These are phyloP conservation scores for Ochromonadaceae sp. DNA, from an alignment of 352 stramenopile genomes.

Conservation along the genomic window DNA sequence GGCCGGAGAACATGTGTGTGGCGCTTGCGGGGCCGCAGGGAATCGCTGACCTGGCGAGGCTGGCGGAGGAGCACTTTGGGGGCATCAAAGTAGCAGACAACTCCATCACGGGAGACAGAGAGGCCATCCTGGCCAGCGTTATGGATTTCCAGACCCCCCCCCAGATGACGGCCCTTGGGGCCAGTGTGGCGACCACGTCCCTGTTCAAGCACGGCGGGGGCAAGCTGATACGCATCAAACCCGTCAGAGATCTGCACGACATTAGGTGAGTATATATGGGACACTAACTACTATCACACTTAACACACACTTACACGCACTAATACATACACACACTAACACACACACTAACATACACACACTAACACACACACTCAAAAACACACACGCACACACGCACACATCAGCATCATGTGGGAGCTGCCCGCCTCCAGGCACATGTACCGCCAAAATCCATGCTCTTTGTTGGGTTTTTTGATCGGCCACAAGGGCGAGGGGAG, in stretches of 20 bases:
- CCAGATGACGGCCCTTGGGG: no score
- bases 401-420: not conserved
- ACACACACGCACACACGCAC: no score
- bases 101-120: no score
- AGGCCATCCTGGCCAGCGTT: no score
- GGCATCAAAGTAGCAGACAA: no score
- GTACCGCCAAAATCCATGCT: not conserved
- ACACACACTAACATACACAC: no score
- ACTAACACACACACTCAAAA: no score
- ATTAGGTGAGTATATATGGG: no score
- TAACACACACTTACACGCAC: no score
- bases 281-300: no score
- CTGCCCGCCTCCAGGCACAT: not conserved
- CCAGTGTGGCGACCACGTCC: not conserved
- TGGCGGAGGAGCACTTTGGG: not conserved
- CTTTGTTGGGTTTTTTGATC: not conserved
- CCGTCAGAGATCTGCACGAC: not conserved
- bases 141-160: no score
- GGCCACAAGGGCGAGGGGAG: not conserved
- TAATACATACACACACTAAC: no score
- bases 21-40: slow-evolving; percentile 1
- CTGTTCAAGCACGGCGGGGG: not conserved
- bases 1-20: not conserved
- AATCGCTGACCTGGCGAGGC: not conserved
- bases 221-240: not conserved